A percentile compares a stretch with the other conserved stretches of the same genome.
phyloP scores from a whole-genome alignment of 202 grass and related monocot genomes.

The Elaeis oleifera region DNA sequence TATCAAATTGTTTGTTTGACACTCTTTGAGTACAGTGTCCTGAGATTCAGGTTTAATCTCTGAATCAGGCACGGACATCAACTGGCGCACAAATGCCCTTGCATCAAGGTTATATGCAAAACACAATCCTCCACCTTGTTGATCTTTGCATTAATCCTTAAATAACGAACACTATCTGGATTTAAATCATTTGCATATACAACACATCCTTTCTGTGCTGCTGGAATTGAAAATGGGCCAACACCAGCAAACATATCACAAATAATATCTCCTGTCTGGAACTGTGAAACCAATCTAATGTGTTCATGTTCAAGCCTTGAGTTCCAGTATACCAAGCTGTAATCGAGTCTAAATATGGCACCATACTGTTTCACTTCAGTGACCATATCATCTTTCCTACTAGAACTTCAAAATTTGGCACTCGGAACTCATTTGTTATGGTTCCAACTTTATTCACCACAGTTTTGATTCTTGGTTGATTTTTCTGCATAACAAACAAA shows the following conservation, averaged over 20 bases:
- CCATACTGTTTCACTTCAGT: conserved; percentile 98
- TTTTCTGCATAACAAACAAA: conserved; percentile 50
- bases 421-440: conserved; percentile 94
- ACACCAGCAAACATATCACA: conserved; percentile 98
- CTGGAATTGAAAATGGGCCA: conserved; percentile 79
- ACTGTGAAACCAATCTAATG: conserved; percentile 81
- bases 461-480: conserved; percentile 86
- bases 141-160: conserved; percentile 64
- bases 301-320: conserved; percentile 97
- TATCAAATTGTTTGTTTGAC: conserved; percentile 10
- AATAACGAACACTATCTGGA: conserved; percentile 67
- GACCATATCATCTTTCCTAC: conserved; percentile 65
- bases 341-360: conserved; percentile 88
- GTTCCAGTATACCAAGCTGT: conserved; percentile 96
- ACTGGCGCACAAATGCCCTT: conserved; percentile 64
- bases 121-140: conserved; percentile 85
- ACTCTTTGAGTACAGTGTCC: conserved; percentile 17
- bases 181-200: conserved; percentile 96
- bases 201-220: conserved; percentile 84
- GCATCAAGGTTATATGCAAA: conserved; percentile 79
- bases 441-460: conserved; percentile 93
- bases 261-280: conserved; percentile 83
- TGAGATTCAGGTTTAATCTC: conserved; percentile 29
- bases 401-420: conserved; percentile 83
- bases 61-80: conserved; percentile 40